A percentile compares a stretch with the other conserved stretches of the same genome.
Evolutionary conservation across 2,329 filamentous ascomycete genomes (phyloP).

Genomic region (Mycosphaerella arachidis): DNA sequence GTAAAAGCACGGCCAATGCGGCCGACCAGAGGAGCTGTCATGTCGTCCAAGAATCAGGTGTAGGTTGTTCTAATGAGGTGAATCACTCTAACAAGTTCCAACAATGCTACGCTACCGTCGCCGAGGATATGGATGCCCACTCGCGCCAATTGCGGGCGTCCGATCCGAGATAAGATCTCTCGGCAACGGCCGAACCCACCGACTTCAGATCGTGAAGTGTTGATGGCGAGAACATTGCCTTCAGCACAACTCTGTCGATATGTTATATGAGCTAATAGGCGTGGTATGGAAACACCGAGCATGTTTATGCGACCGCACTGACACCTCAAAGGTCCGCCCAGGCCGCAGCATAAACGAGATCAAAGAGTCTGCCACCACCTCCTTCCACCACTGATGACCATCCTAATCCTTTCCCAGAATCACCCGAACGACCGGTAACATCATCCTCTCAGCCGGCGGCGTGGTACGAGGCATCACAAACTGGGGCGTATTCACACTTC

Average conservation of each 20-base stretch:
- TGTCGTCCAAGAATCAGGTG: background rate
- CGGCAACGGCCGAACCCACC: background rate
- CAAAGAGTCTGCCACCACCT: conserved; percentile 68
- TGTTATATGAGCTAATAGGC: conserved; percentile 98
- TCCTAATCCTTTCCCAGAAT: conserved; percentile 56
- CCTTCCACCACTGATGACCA: conserved; percentile 7
- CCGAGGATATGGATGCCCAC: background rate
- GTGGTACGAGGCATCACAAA: conserved; percentile 90
- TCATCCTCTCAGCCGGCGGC: conserved; percentile 77
- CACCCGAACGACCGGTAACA: conserved; percentile 74
- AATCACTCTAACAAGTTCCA: background rate
- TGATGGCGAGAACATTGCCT: background rate
- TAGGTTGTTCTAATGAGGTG: background rate
- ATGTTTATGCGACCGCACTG: conserved; percentile 5
- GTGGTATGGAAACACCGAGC: conserved; percentile 59
- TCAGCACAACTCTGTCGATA: conserved; percentile 36
- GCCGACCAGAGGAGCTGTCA: conserved; percentile 17
- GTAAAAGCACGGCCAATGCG: conserved; percentile 19
- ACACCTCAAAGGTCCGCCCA: conserved; percentile 69
- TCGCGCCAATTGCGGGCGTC: background rate
- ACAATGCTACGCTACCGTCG: background rate
- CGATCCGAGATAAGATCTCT: background rate
- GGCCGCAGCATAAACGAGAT: conserved; percentile 79
- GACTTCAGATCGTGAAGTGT: conserved; percentile 2
- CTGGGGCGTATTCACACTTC: conserved; percentile 89